Percentiles rank a stretch among this genome's conserved stretches.
phyloP scores from a whole-genome alignment of 202 grass and related monocot genomes.

The Panicum hallii region DNA sequence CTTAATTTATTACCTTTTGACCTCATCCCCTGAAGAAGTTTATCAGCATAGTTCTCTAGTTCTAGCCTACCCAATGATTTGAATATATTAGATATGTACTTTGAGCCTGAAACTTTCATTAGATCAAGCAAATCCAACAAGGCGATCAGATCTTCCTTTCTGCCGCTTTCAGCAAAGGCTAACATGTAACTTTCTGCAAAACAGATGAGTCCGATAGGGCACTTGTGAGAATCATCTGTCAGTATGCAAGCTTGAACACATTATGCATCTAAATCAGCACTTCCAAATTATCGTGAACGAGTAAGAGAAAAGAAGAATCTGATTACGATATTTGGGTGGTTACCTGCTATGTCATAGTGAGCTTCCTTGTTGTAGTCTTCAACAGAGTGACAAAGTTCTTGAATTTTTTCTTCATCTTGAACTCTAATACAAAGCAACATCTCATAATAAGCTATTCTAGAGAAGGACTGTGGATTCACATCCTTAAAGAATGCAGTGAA shows the following conservation, averaged over 20 bases:
- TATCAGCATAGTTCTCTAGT: conserved; percentile 58
- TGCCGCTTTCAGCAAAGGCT: conserved; percentile 86
- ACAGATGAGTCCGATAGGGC: conserved; percentile 30
- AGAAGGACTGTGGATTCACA: conserved; percentile 53
- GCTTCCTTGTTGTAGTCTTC: conserved; percentile 50
- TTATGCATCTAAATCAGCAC: conserved; percentile 19
- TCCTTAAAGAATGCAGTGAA: conserved; percentile 77
- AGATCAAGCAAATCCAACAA: conserved; percentile 73
- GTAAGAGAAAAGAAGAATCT: conserved; percentile 35
- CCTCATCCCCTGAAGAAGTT: conserved; percentile 70
- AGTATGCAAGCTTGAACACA: conserved; percentile 27
- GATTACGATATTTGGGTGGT: conserved; percentile 26
- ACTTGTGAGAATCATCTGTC: conserved; percentile 21
- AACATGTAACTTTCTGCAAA: conserved; percentile 83
- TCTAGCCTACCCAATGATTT: conserved; percentile 69
- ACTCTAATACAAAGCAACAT: conserved; percentile 78
- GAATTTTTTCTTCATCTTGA: conserved; percentile 73
- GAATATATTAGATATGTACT: conserved; percentile 75
- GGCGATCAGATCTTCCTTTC: conserved; percentile 63
- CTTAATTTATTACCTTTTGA: conserved; percentile 52
- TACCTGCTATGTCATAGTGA: conserved; percentile 70
- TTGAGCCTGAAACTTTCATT: conserved; percentile 61
- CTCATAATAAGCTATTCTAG: conserved; percentile 89
- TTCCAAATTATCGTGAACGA: conserved; percentile 33
- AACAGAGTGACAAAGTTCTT: conserved; percentile 60